A percentile compares a stretch with the other conserved stretches of the same genome.
Evolutionary conservation across 1,284 basidiomycete genomes (phyloP).

Genomic region (Prillingera fragicola): DNA sequence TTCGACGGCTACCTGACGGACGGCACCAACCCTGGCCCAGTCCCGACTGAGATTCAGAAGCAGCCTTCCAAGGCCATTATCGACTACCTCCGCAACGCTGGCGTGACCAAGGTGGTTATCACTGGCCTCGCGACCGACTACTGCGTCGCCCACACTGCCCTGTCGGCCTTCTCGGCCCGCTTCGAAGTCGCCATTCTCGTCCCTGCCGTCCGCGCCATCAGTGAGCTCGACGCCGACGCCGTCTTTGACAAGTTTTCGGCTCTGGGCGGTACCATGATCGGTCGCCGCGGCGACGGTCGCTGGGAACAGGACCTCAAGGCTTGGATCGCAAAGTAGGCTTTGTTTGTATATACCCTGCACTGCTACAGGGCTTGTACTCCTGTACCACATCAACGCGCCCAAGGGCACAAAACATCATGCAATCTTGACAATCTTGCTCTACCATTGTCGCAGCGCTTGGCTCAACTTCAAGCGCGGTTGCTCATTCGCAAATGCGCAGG

Average conservation of each 20-base stretch:
- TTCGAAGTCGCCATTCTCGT: constrained; percentile 26
- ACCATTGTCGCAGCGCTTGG: too few relatives aligned
- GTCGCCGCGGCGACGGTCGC: not conserved
- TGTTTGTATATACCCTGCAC: too few relatives aligned
- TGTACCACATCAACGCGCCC: too few relatives aligned
- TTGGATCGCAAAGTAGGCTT: constrained; percentile 1
- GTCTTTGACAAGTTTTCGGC: constrained; percentile 7
- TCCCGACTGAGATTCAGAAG: constrained; percentile 16
- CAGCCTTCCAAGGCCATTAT: constrained; percentile 40
- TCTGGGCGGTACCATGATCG: constrained; percentile 11
- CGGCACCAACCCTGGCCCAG: constrained; percentile 13
- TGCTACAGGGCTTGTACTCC: too few relatives aligned
- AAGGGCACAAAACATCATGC: too few relatives aligned
- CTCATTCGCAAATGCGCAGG: too few relatives aligned
- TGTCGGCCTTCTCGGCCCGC: constrained; percentile 20
- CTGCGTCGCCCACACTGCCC: constrained; percentile 46
- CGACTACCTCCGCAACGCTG: constrained; percentile 41
- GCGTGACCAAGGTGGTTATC: constrained; percentile 53
- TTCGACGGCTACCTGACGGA: constrained; percentile 45
- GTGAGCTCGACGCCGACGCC: constrained; percentile 3
- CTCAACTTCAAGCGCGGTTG: too few relatives aligned
- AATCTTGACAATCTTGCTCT: too few relatives aligned
- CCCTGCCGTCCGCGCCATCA: constrained; percentile 26
- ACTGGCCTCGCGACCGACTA: constrained; percentile 61
- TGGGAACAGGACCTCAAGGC: constrained; percentile 11